Evolutionary conservation across 371 early-diverging fungal species (phyloP), one percentile per base, ranked within the genome.

Genomic region (Lichtheimia ornata): DNA sequence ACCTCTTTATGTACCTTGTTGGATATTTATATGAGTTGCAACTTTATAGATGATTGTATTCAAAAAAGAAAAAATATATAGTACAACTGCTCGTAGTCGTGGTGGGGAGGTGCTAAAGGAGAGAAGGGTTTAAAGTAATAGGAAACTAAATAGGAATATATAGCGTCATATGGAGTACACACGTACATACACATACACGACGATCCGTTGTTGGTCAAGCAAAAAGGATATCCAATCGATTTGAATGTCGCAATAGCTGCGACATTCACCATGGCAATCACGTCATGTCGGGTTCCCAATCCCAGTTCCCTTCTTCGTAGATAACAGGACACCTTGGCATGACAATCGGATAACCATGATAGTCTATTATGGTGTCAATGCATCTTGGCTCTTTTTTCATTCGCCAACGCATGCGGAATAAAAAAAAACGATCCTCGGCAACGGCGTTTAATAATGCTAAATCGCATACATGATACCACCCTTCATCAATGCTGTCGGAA

Each of bases 241-340:
- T 28, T 27, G 43, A 55, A 59, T 62, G 56, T 54, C 62, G 63
- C 63, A 63, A 63, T 63, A 53, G 17, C 41, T 55, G 63, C 63
- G 63, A 56, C 57, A 63, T 63, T 47, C 63, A 51, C 53, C 43
- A 27, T 41, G 52, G 27, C 63, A 56, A 63, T 56, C 63, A 63
- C 63, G 63, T 63, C 63, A 63, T 63, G 47, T 47, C 47, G 47
- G 47, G 47, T n/a, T 47, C 22, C 18, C 47, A 18, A n/a, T 17
- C n/a, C n/a, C 2, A 22, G 47, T 47, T 47, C 47, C 22, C 47
- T 47, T 47, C 47, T 47, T 47, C 47, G 17, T 35, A 22, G 47
- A n/a, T n/a, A 47, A 47, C n/a, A 47, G 6, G 12, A 18, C 47
- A 47, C 15, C 22, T n/a, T 22, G 47, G 22, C 35, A 35, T 35